Conservation (phyloP, 2,329 filamentous ascomycete genomes). For the Pyrenophora tritici-repentis region DNA sequence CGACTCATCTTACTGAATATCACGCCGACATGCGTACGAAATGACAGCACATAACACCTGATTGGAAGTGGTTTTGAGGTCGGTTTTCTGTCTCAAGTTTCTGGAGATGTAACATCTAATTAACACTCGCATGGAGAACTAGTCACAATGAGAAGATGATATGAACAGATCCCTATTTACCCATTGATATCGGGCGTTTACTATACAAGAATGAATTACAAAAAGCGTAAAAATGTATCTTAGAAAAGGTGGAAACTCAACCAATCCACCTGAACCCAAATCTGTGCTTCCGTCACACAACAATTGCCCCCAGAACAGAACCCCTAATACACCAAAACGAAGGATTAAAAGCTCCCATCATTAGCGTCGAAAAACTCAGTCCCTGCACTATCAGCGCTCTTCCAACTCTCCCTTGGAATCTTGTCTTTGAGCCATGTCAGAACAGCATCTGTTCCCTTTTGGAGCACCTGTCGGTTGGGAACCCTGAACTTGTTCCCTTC, state of each 20-base stretch:
- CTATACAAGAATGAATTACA: conserved; percentile 15
- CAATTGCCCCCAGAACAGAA: neutral
- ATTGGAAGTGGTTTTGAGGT: too few relatives aligned
- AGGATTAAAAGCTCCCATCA: conserved; percentile 19
- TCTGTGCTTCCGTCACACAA: neutral
- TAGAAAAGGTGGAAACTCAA: neutral
- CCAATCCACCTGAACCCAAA: neutral
- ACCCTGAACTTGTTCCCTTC: conserved; percentile 87
- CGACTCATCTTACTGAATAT: too few relatives aligned
- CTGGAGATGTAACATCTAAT: too few relatives aligned
- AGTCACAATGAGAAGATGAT: neutral
- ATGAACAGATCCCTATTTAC: conserved; percentile 1
- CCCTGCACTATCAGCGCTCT: conserved; percentile 22
- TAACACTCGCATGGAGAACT: neutral
- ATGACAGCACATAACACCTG: too few relatives aligned
- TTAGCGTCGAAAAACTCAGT: conserved; percentile 32
- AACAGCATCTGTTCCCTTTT: conserved; percentile 84
- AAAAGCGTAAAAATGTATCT: conserved; percentile 4
- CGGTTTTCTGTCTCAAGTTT: too few relatives aligned
- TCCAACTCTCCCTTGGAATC: conserved; percentile 58
- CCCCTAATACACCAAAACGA: neutral
- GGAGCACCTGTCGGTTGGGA: conserved; percentile 80
- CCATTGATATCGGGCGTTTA: neutral
- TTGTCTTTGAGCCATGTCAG: conserved; percentile 79
- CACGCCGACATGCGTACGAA: too few relatives aligned